These are phyloP conservation scores for Rhynchospora pubera DNA, from an alignment of 176 grass and related monocot species.

Conservation along the genomic window DNA sequence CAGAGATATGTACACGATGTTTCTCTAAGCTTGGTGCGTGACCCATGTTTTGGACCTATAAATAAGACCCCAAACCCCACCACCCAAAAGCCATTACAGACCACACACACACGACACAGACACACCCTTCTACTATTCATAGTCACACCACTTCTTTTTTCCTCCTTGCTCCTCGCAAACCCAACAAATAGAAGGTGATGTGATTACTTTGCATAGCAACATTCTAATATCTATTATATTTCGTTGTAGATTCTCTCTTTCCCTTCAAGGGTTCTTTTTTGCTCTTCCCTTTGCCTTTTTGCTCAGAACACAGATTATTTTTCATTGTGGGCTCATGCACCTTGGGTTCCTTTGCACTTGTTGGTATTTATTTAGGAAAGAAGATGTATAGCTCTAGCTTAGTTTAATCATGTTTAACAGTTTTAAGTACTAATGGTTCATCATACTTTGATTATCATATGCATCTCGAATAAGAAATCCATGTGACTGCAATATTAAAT, in stretches of 20 bases:
- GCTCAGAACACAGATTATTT: neutral
- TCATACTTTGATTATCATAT: no score
- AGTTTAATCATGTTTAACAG: neutral
- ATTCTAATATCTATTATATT: neutral
- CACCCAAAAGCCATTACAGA: conserved; percentile 19
- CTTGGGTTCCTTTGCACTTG: neutral
- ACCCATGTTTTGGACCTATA: conserved; percentile 40
- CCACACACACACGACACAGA: neutral
- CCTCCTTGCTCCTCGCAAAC: conserved; percentile 18
- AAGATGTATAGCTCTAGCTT: no score
- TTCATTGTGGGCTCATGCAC: neutral
- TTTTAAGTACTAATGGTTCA: neutral
- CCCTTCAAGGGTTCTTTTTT: neutral
- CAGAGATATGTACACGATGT: neutral
- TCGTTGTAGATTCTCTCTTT: conserved; percentile 12
- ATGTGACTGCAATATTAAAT: neutral
- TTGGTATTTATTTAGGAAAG: neutral
- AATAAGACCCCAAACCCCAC: conserved; percentile 51
- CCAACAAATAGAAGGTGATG: conserved; percentile 18
- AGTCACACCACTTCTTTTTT: conserved; percentile 10
- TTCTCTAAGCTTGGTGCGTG: conserved; percentile 2
- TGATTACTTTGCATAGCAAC: neutral
- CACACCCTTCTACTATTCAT: neutral
- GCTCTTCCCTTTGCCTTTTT: conserved; percentile 4
- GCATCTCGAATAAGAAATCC: neutral